Evolutionary conservation across 495 filamentous ascomycete species (phyloP).

Genomic region (Aspergillus bridgeri): DNA sequence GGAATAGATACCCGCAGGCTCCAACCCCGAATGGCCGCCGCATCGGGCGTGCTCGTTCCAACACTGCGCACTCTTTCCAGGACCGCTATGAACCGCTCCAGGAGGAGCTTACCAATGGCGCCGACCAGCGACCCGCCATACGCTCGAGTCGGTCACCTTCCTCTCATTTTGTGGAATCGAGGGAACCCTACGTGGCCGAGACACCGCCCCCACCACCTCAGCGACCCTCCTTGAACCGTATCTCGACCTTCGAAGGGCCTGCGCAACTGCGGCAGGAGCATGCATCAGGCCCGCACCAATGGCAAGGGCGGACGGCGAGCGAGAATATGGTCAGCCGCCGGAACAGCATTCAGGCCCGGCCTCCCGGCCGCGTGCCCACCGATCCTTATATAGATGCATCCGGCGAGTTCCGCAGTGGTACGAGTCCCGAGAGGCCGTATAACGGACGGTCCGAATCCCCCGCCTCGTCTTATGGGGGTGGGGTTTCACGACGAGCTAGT

Average conservation of each 20-base stretch:
- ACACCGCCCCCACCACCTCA: constrained; percentile 16
- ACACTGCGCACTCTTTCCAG: constrained; percentile 58
- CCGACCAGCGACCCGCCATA: constrained; percentile 57
- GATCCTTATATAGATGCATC: constrained; percentile 64
- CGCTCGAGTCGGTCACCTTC: constrained; percentile 48
- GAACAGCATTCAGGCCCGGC: constrained; percentile 42
- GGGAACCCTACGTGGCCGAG: constrained; percentile 30
- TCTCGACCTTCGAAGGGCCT: constrained; percentile 58
- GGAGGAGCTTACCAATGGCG: constrained; percentile 47
- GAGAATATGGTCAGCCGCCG: constrained; percentile 48
- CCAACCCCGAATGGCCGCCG: constrained; percentile 31
- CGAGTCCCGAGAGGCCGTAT: constrained; percentile 57
- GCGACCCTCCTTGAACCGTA: constrained; percentile 45
- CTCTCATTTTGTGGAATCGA: constrained; percentile 29
- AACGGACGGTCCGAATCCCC: constrained; percentile 57
- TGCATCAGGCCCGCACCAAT: constrained; percentile 39
- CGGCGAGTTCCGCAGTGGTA: constrained; percentile 55
- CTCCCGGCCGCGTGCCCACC: constrained; percentile 35
- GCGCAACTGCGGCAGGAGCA: constrained; percentile 49
- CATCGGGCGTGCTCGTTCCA: constrained; percentile 54
- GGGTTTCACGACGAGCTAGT: constrained; percentile 54
- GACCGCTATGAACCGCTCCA: constrained; percentile 57
- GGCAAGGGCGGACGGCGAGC: constrained; percentile 55
- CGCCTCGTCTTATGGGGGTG: constrained; percentile 58
- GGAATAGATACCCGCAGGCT: constrained; percentile 24